Conservation (phyloP, 345 rosid genomes). For the Eucalyptus globulus region DNA sequence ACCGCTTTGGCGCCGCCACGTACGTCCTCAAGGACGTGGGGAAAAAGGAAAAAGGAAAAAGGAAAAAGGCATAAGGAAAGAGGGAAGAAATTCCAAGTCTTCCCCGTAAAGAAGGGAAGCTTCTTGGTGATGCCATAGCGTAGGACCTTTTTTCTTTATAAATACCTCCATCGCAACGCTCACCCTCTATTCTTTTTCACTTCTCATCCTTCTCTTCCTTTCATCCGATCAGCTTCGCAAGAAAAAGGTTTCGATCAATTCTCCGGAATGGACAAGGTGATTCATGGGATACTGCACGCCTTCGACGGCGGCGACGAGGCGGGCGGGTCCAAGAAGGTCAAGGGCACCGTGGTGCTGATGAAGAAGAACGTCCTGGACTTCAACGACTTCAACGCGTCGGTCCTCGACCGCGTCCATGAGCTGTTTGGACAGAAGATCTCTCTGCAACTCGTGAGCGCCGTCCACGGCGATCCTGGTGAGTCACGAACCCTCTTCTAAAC, state of each 20-base stretch:
- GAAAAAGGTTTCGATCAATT: background rate
- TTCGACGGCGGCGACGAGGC: background rate
- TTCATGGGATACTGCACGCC: background rate
- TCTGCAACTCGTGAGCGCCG: conserved; percentile 69
- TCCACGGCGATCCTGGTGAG: conserved; percentile 23
- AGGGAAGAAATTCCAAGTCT: background rate
- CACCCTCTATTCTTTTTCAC: background rate
- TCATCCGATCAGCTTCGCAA: background rate
- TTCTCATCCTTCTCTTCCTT: background rate
- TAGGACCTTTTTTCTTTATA: background rate
- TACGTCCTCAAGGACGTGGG: background rate
- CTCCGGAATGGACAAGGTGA: background rate
- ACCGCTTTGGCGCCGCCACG: too few relatives aligned
- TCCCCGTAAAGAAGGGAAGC: background rate
- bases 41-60: background rate
- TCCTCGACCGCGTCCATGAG: conserved; percentile 58
- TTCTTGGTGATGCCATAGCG: background rate
- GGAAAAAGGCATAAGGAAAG: background rate
- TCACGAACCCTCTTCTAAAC: background rate
- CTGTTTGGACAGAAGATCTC: conserved; percentile 47
- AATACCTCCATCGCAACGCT: background rate
- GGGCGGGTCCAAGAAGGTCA: background rate
- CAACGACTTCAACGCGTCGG: conserved; percentile 57
- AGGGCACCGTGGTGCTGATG: conserved; percentile 72
- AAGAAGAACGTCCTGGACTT: conserved; percentile 82